Percentiles rank a stretch among this genome's conserved stretches.
Evolutionary conservation across 352 stramenopile species (phyloP).

Genomic region (Peronospora tabacina): DNA sequence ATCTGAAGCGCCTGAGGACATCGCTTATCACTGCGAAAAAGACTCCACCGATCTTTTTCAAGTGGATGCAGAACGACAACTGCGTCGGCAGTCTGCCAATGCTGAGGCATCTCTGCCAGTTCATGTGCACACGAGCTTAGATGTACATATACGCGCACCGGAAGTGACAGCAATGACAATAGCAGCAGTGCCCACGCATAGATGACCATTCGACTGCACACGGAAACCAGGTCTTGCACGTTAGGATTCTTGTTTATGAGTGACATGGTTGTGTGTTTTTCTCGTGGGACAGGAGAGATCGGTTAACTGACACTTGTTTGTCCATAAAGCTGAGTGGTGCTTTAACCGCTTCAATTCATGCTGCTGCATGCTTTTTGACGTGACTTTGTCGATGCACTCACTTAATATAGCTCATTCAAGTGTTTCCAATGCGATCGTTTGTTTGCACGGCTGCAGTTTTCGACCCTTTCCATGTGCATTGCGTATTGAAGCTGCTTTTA

Average conservation of each 20-base stretch:
- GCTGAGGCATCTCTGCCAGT: background rate
- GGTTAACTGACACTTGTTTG: background rate
- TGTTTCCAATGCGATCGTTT: too few species aligned
- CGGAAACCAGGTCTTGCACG: background rate
- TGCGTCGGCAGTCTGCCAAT: constrained; percentile 13
- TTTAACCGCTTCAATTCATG: too few species aligned
- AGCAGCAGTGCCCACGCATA: constrained; percentile 4
- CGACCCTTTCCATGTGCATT: too few species aligned
- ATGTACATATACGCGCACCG: constrained; percentile 9
- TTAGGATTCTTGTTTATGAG: background rate
- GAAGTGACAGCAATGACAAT: constrained; percentile 16
- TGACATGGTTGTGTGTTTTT: background rate
- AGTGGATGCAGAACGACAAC: constrained; percentile 19
- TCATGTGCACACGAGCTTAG: constrained; percentile 6
- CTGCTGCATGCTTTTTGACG: too few species aligned
- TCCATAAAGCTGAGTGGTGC: too few species aligned
- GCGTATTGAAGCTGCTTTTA: too few species aligned
- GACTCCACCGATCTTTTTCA: constrained; percentile 14
- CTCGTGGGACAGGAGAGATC: constrained; percentile 4
- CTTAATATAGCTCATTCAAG: too few species aligned
- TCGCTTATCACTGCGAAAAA: constrained; percentile 10
- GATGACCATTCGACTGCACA: background rate
- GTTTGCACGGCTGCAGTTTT: too few species aligned
- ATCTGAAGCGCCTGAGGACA: constrained; percentile 14
- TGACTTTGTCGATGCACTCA: too few species aligned